Evolutionary conservation across 164 flowering plant genomes (phyloP), one percentile per base, ranked within the genome.

Genomic region (Saururus chinensis): DNA sequence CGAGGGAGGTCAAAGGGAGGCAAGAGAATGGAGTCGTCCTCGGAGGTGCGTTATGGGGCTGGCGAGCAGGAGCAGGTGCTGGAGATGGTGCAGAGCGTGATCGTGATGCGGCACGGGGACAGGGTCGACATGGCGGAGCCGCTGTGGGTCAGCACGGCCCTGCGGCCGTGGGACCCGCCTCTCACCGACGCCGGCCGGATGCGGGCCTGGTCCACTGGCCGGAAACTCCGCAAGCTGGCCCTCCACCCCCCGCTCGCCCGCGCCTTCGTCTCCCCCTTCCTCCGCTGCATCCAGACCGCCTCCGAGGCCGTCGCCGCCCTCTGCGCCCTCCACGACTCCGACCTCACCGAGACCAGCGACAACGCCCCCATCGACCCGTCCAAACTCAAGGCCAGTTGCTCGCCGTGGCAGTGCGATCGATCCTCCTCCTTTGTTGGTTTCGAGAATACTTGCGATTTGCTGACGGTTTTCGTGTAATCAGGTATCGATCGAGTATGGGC

Each of bases 61-160:
- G n/a, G n/a, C n/a, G 49, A 41, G 16, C 59, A 40, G 51, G 22
- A 1, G 64, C n/a, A 12, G 40, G 55, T 20, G 49, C 52, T n/a
- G 57, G 45, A 54, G 19, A 53, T 55, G n/a, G 45, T 62, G 45
- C 95, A 91, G 63, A 77, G 86, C 78, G 77, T 92, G 41, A 63
- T 92, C 71, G 88, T 92, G 9, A 92, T 89, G 95, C 67, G 98
- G 23, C 98, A 92, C 70, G 96, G 96, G 19, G 93, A 92, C 64
- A 86, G 98, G 60, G 14, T 81, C 48, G 96, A 92, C 80, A 78
- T 78, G 73, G 55, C 65, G 64, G 91, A 80, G 40, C 86, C 87
- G 7, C 57, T 72, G 40, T 92, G 98, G 98, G 24, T 70, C 6
- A 2, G 73, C 8, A 76, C 75, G 16, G 92, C 95, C 0, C 64